A percentile compares a stretch with the other conserved stretches of the same genome.
Conservation (phyloP, 345 rosid species). For the Populus nigra region DNA sequence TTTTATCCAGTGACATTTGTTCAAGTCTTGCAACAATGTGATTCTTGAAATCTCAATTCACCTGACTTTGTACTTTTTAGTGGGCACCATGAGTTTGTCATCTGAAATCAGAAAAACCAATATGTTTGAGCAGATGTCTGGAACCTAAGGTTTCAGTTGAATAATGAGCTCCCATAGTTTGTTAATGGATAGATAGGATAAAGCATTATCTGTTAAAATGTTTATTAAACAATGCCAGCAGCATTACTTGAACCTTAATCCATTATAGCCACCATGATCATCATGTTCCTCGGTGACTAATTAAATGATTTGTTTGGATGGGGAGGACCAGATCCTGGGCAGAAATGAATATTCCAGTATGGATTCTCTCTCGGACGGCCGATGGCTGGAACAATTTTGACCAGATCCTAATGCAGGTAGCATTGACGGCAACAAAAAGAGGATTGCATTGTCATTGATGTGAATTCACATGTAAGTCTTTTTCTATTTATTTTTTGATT, state of each 20-base stretch:
- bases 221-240: not conserved
- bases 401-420: constrained; percentile 26
- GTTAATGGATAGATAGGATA: not conserved
- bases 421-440: constrained; percentile 20
- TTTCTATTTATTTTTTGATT: constrained; percentile 5
- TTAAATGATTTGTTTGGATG: constrained; percentile 26
- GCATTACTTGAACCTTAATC: constrained; percentile 2
- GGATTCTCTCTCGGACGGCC: constrained; percentile 20
- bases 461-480: constrained; percentile 29
- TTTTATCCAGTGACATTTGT: not conserved
- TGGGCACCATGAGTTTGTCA: too few relatives aligned
- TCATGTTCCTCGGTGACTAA: constrained; percentile 7
- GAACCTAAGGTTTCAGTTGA: too few relatives aligned
- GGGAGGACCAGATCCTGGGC: constrained; percentile 28
- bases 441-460: constrained; percentile 18
- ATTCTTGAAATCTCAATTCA: not conserved
- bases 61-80: too few relatives aligned
- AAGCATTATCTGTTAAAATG: not conserved
- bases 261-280: not conserved
- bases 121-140: too few relatives aligned
- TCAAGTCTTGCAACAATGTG: not conserved
- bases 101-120: too few relatives aligned
- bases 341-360: constrained; percentile 24
- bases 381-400: constrained; percentile 42
- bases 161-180: not conserved